These are phyloP conservation scores for Kwoniella sp. DNA, from an alignment of 768 basidiomycete genomes.

Conservation along the genomic window DNA sequence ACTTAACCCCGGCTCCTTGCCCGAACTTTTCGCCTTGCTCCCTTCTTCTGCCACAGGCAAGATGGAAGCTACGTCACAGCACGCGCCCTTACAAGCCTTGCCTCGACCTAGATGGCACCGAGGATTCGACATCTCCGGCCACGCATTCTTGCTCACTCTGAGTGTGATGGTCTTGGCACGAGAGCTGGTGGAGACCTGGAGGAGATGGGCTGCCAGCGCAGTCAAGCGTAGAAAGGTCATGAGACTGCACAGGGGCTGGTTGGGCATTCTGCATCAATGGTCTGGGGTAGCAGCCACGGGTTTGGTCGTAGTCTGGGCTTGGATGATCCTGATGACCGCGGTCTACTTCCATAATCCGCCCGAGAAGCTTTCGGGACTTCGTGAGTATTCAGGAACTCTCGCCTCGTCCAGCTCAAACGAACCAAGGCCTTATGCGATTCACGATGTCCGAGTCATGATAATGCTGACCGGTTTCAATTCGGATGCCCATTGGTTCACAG, in stretches of 20 bases:
- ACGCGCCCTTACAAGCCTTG: conserved; percentile 17
- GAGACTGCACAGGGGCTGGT: conserved; percentile 4
- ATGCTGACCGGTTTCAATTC: too few relatives aligned
- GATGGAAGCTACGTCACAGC: conserved; percentile 13
- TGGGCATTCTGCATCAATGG: conserved; percentile 15
- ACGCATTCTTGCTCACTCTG: conserved; percentile 85
- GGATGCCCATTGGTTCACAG: conserved; percentile 7
- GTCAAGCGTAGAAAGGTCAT: background rate
- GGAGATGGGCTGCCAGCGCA: conserved; percentile 15
- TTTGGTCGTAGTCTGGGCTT: conserved; percentile 66
- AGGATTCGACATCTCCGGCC: conserved; percentile 93
- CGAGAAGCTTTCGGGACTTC: conserved; percentile 83
- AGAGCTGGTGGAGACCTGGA: conserved; percentile 63
- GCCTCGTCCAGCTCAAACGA: conserved; percentile 6
- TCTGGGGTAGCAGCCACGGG: conserved; percentile 24
- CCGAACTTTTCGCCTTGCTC: conserved; percentile 25
- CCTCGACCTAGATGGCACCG: conserved; percentile 66
- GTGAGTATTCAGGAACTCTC: conserved; percentile 60
- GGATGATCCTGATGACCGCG: conserved; percentile 77
- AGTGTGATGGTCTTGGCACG: conserved; percentile 74
- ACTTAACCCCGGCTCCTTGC: conserved; percentile 16
- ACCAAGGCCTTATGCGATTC: background rate
- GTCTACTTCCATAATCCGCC: conserved; percentile 86
- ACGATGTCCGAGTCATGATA: too few relatives aligned
- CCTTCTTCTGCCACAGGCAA: background rate